Percentiles rank a stretch among this genome's conserved stretches.
These are phyloP conservation scores for Talaromyces nanjingensis DNA, from an alignment of 495 filamentous ascomycete genomes.

Conservation along the genomic window DNA sequence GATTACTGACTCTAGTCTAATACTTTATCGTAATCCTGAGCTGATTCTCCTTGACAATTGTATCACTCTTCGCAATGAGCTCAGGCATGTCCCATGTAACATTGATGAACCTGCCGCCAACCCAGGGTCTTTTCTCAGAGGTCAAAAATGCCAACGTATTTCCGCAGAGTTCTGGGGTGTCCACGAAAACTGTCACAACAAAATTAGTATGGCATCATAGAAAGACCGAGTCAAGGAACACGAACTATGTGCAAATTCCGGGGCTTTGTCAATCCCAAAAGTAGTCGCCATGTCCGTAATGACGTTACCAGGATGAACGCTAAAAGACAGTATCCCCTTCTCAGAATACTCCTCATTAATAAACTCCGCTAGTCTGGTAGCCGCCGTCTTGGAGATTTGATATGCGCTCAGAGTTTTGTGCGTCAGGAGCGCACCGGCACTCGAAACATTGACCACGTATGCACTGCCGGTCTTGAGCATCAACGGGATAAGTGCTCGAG, in stretches of 20 bases:
- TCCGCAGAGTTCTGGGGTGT: constrained; percentile 28
- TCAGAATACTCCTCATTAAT: constrained; percentile 31
- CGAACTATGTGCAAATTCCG: background rate
- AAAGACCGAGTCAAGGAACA: background rate
- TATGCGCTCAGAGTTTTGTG: constrained; percentile 26
- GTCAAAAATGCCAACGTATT: constrained; percentile 30
- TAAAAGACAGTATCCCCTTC: constrained; percentile 30
- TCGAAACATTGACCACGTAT: constrained; percentile 27
- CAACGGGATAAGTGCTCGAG: constrained; percentile 37
- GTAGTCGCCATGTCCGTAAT: constrained; percentile 26
- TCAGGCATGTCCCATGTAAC: constrained; percentile 39
- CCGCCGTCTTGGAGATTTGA: constrained; percentile 32
- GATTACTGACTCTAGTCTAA: background rate
- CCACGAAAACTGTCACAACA: constrained; percentile 10
- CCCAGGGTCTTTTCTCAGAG: constrained; percentile 28
- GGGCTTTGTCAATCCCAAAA: background rate
- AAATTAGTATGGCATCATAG: background rate
- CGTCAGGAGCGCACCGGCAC: constrained; percentile 19
- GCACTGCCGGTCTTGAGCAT: constrained; percentile 31
- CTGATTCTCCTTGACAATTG: constrained; percentile 30
- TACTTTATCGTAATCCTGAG: constrained; percentile 19
- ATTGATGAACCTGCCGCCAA: constrained; percentile 29
- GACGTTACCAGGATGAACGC: constrained; percentile 39
- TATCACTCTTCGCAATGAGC: constrained; percentile 32
- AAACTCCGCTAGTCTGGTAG: constrained; percentile 34